Percentiles rank a stretch among this genome's conserved stretches.
These are phyloP conservation scores for Tetraselmis chui DNA, from an alignment of 139 green algal species.

Conservation along the genomic window DNA sequence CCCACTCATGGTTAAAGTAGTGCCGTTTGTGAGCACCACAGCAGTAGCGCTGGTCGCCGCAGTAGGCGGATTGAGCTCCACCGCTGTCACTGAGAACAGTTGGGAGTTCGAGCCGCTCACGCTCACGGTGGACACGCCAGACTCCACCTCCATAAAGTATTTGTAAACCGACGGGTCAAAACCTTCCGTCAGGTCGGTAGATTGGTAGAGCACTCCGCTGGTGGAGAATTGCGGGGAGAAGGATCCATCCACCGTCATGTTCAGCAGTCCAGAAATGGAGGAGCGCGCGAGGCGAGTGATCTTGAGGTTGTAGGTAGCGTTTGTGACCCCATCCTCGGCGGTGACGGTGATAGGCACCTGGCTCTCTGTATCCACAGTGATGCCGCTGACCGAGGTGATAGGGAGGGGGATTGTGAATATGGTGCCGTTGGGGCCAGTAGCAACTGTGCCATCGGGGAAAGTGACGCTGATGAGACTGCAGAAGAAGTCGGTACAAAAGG, in stretches of 20 bases:
- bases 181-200: not conserved
- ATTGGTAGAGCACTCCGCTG: not conserved
- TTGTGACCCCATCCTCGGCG: not conserved
- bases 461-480: not conserved
- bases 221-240: not conserved
- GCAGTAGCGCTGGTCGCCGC: not conserved
- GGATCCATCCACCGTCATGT: not conserved
- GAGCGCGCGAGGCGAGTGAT: not conserved
- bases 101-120: not conserved
- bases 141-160: not conserved
- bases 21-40: not conserved
- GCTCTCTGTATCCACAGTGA: not conserved
- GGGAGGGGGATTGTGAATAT: not conserved
- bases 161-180: not conserved
- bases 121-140: not conserved
- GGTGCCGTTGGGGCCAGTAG: not conserved
- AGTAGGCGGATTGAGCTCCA: not conserved
- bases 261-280: not conserved
- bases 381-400: not conserved
- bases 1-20: not conserved
- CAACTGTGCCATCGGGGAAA: not conserved
- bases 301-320: not conserved
- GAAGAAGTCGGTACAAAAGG: not conserved
- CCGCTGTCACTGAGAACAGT: not conserved
- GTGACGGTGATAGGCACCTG: not conserved